phyloP scores from a whole-genome alignment of 768 basidiomycete species.

The Tricholoma bakamatsutake region DNA sequence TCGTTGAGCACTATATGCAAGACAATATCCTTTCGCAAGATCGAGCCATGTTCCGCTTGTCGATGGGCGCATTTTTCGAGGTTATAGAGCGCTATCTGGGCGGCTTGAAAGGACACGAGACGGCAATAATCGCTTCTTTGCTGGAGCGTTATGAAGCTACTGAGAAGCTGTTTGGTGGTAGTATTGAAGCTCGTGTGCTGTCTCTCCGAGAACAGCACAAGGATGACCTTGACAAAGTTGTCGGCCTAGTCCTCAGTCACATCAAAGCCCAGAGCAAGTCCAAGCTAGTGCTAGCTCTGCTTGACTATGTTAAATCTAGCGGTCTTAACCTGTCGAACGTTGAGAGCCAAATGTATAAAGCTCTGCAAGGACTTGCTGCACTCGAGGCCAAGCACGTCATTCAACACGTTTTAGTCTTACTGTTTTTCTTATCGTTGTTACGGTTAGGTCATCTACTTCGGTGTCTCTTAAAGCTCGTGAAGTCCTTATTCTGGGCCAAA shows the following conservation, averaged over 20 bases:
- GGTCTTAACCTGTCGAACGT: conserved; percentile 68
- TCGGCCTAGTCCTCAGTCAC: conserved; percentile 85
- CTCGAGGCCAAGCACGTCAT: conserved; percentile 78
- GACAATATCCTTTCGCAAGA: conserved; percentile 80
- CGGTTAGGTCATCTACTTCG: conserved; percentile 72
- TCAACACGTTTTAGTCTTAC: background rate
- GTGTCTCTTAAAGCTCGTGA: conserved; percentile 96
- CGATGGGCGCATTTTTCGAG: conserved; percentile 64
- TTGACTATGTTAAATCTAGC: conserved; percentile 86
- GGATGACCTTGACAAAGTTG: conserved; percentile 86
- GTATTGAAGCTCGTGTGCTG: conserved; percentile 89
- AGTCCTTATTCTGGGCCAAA: conserved; percentile 91
- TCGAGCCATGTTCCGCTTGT: conserved; percentile 68
- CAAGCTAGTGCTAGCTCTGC: conserved; percentile 77
- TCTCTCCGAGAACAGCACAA: conserved; percentile 89
- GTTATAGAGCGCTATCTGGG: conserved; percentile 74
- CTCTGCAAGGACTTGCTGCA: conserved; percentile 74
- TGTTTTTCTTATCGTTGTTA: background rate
- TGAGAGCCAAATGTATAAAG: conserved; percentile 69
- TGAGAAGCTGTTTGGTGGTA: conserved; percentile 90
- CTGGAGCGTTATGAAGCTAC: conserved; percentile 78
- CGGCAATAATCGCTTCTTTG: conserved; percentile 67
- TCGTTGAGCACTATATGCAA: conserved; percentile 79
- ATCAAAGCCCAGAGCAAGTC: conserved; percentile 93
- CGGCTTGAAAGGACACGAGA: conserved; percentile 86